A percentile compares a stretch with the other conserved stretches of the same genome.
These are phyloP conservation scores for Climacium dendroides DNA, from an alignment of 225 moss, liverwort and hornwort species.

Conservation along the genomic window DNA sequence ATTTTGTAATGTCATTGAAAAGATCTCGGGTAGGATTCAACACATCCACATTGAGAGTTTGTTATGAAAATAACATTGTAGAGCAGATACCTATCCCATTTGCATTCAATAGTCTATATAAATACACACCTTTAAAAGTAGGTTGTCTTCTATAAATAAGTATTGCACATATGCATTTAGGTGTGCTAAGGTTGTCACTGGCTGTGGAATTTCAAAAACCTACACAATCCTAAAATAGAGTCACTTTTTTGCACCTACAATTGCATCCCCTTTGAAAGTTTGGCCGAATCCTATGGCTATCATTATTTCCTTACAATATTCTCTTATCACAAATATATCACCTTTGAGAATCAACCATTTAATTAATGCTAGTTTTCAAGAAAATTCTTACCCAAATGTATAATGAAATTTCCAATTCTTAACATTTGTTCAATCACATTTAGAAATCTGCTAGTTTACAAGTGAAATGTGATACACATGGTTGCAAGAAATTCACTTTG, in stretches of 20 bases:
- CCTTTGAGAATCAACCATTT: background rate
- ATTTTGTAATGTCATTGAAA: background rate
- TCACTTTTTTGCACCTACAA: background rate
- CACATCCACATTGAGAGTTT: background rate
- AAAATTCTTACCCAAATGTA: background rate
- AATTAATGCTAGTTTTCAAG: too few relatives aligned
- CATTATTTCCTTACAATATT: background rate
- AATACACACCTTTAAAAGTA: background rate
- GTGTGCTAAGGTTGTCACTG: rapidly evolving
- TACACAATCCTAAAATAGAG: background rate
- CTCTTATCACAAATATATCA: background rate
- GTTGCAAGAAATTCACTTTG: background rate
- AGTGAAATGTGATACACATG: background rate
- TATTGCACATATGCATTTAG: rapidly evolving
- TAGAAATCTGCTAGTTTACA: background rate
- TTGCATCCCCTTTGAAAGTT: background rate
- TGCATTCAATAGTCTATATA: background rate
- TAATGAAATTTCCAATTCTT: background rate
- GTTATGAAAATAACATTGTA: background rate
- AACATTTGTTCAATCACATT: background rate
- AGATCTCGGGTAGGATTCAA: background rate
- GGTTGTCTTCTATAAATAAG: rapidly evolving
- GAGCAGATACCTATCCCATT: rapidly evolving
- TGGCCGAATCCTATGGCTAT: too few relatives aligned
- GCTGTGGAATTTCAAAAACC: background rate